These are phyloP conservation scores for Artomyces pyxidatus DNA, from an alignment of 768 basidiomycete genomes.

Conservation along the genomic window DNA sequence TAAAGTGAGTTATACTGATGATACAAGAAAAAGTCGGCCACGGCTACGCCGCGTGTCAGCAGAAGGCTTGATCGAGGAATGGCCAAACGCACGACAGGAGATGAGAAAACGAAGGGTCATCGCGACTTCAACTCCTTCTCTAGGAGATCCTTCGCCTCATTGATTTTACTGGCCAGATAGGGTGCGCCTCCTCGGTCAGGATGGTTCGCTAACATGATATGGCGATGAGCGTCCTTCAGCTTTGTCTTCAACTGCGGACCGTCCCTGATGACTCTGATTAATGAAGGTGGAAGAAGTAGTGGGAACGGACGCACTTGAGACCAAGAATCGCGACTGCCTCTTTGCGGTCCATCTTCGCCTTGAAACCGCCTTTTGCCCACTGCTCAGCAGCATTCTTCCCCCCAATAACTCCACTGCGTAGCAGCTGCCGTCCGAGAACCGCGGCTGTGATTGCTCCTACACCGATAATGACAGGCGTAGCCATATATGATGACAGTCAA, in stretches of 20 bases:
- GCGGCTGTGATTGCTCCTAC: conserved; percentile 73
- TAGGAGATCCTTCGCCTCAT: conserved; percentile 91
- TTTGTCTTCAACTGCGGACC: conserved; percentile 62
- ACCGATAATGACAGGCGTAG: conserved; percentile 71
- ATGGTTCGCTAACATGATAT: conserved; percentile 98
- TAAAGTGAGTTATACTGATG: too few relatives aligned
- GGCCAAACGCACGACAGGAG: too few relatives aligned
- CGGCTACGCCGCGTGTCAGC: too few relatives aligned
- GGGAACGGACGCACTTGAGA: conserved; percentile 61
- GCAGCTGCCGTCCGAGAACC: conserved; percentile 60
- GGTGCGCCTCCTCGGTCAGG: conserved; percentile 98
- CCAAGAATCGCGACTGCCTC: conserved; percentile 92
- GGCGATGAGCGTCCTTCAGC: conserved; percentile 92
- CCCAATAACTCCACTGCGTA: conserved; percentile 53
- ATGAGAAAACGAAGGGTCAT: too few relatives aligned
- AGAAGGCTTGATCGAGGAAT: too few relatives aligned
- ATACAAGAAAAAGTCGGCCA: too few relatives aligned
- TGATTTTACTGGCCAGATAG: conserved; percentile 96
- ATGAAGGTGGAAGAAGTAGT: neutral
- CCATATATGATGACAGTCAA: too few relatives aligned
- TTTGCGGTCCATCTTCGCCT: conserved; percentile 89
- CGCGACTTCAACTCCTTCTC: conserved; percentile 65
- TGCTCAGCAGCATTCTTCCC: conserved; percentile 64
- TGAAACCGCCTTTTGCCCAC: conserved; percentile 93
- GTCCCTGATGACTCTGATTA: conserved; percentile 57